Percentiles rank a stretch among this genome's conserved stretches.
phyloP scores from a whole-genome alignment of 1,284 basidiomycete species.

The Wolfiporia cocos region DNA sequence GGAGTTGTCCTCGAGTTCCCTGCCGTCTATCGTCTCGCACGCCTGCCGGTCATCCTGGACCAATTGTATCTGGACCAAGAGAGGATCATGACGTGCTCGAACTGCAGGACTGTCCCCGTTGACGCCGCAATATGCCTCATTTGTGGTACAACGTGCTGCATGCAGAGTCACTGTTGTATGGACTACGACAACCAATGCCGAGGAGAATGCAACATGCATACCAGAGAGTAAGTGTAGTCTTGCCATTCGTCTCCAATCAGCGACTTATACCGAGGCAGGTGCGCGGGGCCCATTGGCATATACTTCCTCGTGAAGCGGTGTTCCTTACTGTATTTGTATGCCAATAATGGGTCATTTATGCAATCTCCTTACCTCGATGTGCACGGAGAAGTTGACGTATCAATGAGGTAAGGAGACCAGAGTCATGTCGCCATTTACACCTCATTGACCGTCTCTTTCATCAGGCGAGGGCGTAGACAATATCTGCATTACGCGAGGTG shows the following conservation, averaged over 20 bases:
- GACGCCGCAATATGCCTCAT: constrained; percentile 91
- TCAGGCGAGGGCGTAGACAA: constrained; percentile 82
- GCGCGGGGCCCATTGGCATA: constrained; percentile 83
- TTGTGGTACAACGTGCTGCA: constrained; percentile 86
- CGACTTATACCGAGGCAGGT: constrained; percentile 42
- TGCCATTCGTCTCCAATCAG: background rate
- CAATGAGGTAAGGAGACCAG: constrained; percentile 67
- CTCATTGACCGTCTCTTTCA: background rate
- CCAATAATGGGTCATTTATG: constrained; percentile 83
- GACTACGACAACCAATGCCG: constrained; percentile 62
- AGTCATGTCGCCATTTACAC: too few species aligned
- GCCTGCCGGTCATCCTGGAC: constrained; percentile 81
- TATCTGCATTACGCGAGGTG: constrained; percentile 83
- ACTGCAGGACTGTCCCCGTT: constrained; percentile 76
- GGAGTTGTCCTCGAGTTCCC: constrained; percentile 82
- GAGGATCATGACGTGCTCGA: constrained; percentile 64
- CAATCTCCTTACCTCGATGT: constrained; percentile 91
- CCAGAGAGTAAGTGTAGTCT: constrained; percentile 69
- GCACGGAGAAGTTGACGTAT: constrained; percentile 92
- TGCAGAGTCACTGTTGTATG: constrained; percentile 91
- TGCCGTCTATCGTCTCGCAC: constrained; percentile 78
- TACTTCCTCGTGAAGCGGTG: constrained; percentile 94
- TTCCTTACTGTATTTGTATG: constrained; percentile 88
- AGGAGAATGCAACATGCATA: constrained; percentile 94
- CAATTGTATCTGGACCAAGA: constrained; percentile 73